Conservation (phyloP, 2,329 filamentous ascomycete species). For the Rutstroemia sydowiana region DNA sequence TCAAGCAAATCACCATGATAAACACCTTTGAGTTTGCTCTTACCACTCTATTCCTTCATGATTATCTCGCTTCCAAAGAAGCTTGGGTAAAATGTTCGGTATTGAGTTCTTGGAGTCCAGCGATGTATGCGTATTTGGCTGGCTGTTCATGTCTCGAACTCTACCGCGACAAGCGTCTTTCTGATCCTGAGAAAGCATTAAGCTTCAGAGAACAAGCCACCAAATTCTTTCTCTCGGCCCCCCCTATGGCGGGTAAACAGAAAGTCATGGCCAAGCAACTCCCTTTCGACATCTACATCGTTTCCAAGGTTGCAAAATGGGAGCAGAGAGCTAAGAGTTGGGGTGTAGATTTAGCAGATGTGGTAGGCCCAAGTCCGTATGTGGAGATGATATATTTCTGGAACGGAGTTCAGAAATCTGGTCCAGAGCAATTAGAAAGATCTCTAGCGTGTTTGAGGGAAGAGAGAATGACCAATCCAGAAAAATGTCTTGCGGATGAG, state of each 20-base stretch:
- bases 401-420: slow-evolving; percentile 83
- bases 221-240: slow-evolving; percentile 63
- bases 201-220: slow-evolving; percentile 57
- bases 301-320: slow-evolving; percentile 83
- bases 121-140: slow-evolving; percentile 83
- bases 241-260: slow-evolving; percentile 73
- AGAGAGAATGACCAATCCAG: slow-evolving; percentile 45
- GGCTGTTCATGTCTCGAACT: slow-evolving; percentile 72
- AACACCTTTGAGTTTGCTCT: slow-evolving; percentile 79
- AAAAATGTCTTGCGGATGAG: slow-evolving; percentile 43
- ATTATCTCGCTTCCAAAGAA: slow-evolving; percentile 66
- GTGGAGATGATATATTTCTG: slow-evolving; percentile 93
- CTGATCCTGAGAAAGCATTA: slow-evolving; percentile 40
- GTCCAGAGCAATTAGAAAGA: slow-evolving; percentile 51
- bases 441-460: slow-evolving; percentile 59
- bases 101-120: slow-evolving; percentile 85
- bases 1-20: slow-evolving; percentile 83
- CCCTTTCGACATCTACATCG: slow-evolving; percentile 81
- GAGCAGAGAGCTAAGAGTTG: slow-evolving; percentile 64
- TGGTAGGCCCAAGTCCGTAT: slow-evolving; percentile 70
- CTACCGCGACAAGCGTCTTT: slow-evolving; percentile 56
- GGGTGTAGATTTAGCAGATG: slow-evolving; percentile 66
- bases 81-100: slow-evolving; percentile 69
- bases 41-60: slow-evolving; percentile 69
- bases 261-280: slow-evolving; percentile 83